Evolutionary conservation across 345 rosid genomes (phyloP).

Genomic region (Hibiscus trionum): DNA sequence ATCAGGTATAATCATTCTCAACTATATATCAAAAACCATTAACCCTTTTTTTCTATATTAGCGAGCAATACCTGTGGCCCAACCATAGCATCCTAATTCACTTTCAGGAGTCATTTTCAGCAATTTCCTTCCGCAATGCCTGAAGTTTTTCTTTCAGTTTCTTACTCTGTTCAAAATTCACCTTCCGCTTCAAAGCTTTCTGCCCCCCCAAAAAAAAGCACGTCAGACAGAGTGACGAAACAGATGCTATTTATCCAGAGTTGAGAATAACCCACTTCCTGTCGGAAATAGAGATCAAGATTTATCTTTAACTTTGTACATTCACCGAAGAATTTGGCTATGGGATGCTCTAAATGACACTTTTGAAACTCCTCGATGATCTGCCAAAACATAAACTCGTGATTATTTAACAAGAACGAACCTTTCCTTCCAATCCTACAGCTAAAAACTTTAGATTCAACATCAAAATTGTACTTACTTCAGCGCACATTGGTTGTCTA

Average conservation of each 20-base stretch:
- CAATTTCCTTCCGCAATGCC: slow-evolving; percentile 40
- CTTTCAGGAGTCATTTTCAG: slow-evolving; percentile 12
- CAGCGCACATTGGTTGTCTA: slow-evolving; percentile 83
- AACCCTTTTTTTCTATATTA: not conserved
- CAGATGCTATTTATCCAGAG: not conserved
- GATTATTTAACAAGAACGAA: not conserved
- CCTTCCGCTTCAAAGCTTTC: slow-evolving; percentile 91
- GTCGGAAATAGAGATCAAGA: slow-evolving; percentile 78
- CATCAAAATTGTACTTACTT: slow-evolving; percentile 37
- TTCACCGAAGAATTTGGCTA: slow-evolving; percentile 74
- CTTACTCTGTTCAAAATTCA: slow-evolving; percentile 66
- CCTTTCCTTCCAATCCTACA: not conserved
- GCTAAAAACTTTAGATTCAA: not conserved
- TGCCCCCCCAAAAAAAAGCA: slow-evolving; percentile 20
- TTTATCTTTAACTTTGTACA: slow-evolving; percentile 78
- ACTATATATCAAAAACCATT: not conserved
- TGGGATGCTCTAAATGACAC: slow-evolving; percentile 82
- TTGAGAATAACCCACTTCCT: slow-evolving; percentile 44
- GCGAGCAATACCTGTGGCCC: not conserved
- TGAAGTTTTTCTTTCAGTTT: slow-evolving; percentile 49
- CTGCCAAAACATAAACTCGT: slow-evolving; percentile 24
- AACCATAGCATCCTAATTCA: slow-evolving; percentile 11
- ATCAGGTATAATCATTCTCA: not conserved
- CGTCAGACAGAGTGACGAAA: not conserved
- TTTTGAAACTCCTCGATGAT: slow-evolving; percentile 82